Evolutionary conservation across 2,329 filamentous ascomycete genomes (phyloP), one percentile per base, ranked within the genome.

Genomic region (Elsinoe batatas): DNA sequence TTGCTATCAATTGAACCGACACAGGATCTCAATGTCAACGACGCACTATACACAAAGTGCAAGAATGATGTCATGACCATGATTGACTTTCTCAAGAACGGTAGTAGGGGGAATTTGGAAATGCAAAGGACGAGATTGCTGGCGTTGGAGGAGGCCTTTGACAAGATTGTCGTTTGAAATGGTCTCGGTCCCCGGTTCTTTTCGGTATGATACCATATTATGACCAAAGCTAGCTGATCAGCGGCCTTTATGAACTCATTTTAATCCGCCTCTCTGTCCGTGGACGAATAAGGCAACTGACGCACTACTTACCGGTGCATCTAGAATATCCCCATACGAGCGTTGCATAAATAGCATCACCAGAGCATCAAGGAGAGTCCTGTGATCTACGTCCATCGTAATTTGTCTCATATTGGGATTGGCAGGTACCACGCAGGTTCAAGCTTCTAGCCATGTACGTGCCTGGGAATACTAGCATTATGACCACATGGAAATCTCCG

Each of bases 41-140:
- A 71, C 64, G 7, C 59, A 66, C 43, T 70, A 63, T 59, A 67
- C 64, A 58, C 58, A 57, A 57, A 64, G 46, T 73, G 72, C 13
- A 74, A 72, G 59, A 68, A 71, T 3, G 74, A 76, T 58, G 70
- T 74, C 4, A 61, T 65, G 5, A 67, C 67, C 13, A 74, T 73
- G 64, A 64, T 77, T 5, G 69, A 75, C 17, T 72, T 77, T 10
- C 63, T 77, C 56, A 72, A 76, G 56, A 49, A 70, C 0, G 72
- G 72, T 32, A 47, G 33, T 17, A 67, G 67, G 15, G 71, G 69
- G 12, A 71, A 69, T 35, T 66, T 73, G 2, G 74, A 76, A 60
- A 74, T 76, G 71, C 73, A 73, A 58, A 73, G 72, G 63, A 74
- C 74, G 54, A 65, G 74, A 57, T 75, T 71, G 5, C 71, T 74